Evolutionary conservation across 495 filamentous ascomycete genomes (phyloP).

Genomic region (Margaritispora aquatica): DNA sequence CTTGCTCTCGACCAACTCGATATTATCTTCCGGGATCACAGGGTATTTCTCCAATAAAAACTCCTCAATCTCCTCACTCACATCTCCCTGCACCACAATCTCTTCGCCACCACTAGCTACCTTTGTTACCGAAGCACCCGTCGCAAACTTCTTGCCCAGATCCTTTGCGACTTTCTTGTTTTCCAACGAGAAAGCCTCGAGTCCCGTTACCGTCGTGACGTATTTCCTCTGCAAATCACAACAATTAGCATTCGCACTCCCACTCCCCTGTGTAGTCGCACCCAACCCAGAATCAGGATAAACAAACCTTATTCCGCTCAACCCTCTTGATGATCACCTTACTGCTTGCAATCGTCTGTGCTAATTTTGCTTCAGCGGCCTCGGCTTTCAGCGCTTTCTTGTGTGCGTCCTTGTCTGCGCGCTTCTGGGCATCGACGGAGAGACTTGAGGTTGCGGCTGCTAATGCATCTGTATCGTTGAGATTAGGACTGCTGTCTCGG

Average conservation of each 20-base stretch:
- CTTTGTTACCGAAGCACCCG: slow-evolving; percentile 88
- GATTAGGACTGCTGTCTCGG: slow-evolving; percentile 3
- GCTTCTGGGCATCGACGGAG: slow-evolving; percentile 81
- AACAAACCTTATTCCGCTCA: slow-evolving; percentile 72
- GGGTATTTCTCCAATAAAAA: slow-evolving; percentile 81
- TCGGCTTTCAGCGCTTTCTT: slow-evolving; percentile 95
- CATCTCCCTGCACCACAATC: slow-evolving; percentile 96
- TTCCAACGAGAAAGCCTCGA: slow-evolving; percentile 87
- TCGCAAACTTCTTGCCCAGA: slow-evolving; percentile 89
- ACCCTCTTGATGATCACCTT: slow-evolving; percentile 92
- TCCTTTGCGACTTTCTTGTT: slow-evolving; percentile 91
- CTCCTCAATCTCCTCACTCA: slow-evolving; percentile 90
- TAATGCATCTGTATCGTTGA: slow-evolving; percentile 60
- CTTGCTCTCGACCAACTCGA: slow-evolving; percentile 90
- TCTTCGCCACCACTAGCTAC: slow-evolving; percentile 81
- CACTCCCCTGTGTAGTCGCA: background rate
- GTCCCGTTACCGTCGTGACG: slow-evolving; percentile 81
- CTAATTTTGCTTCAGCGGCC: slow-evolving; percentile 70
- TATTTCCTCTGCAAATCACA: slow-evolving; percentile 58
- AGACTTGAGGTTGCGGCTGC: slow-evolving; percentile 77
- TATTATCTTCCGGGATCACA: slow-evolving; percentile 84
- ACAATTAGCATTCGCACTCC: background rate
- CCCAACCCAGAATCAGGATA: too few relatives aligned
- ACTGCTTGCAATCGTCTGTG: slow-evolving; percentile 63
- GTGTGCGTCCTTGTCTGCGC: slow-evolving; percentile 85